Evolutionary conservation across 305 asterid species (phyloP).

Genomic region (Plantago coronopus): DNA sequence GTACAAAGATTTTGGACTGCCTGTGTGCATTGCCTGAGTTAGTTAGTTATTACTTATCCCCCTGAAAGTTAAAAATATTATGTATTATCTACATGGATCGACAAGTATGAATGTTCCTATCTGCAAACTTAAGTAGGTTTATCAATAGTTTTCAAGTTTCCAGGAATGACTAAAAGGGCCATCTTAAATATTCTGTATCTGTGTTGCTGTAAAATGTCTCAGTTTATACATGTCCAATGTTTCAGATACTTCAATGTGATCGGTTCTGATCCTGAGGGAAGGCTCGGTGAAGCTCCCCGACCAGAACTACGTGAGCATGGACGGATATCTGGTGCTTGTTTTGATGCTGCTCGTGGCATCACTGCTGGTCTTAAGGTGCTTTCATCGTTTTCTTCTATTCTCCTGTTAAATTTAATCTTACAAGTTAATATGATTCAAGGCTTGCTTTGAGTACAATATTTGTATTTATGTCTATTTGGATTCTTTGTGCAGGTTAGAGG

Average conservation of each 20-base stretch:
- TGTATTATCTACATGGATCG: no score
- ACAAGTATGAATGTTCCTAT: no score
- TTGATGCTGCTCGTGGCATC: constrained; percentile 96
- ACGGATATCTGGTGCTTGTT: constrained; percentile 94
- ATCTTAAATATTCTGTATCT: not conserved
- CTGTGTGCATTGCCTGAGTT: no score
- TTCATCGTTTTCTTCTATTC: not conserved
- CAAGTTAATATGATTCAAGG: not conserved
- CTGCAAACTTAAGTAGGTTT: not conserved
- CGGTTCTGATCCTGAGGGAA: constrained; percentile 98
- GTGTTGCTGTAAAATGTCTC: constrained; percentile 2
- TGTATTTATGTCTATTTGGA: not conserved
- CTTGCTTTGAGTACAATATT: not conserved
- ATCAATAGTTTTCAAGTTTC: not conserved
- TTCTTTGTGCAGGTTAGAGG: constrained; percentile 64
- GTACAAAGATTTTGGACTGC: no score
- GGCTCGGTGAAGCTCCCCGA: constrained; percentile 96
- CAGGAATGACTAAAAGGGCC: not conserved
- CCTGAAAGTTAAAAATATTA: no score
- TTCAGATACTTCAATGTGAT: constrained; percentile 94
- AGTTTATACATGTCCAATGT: constrained; percentile 10
- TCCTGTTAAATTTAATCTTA: not conserved
- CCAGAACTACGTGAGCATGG: constrained; percentile 97
- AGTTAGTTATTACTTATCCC: no score
- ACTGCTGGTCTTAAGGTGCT: constrained; percentile 76